phyloP scores from a whole-genome alignment of 495 filamentous ascomycete genomes.

The Neurospora africana region DNA sequence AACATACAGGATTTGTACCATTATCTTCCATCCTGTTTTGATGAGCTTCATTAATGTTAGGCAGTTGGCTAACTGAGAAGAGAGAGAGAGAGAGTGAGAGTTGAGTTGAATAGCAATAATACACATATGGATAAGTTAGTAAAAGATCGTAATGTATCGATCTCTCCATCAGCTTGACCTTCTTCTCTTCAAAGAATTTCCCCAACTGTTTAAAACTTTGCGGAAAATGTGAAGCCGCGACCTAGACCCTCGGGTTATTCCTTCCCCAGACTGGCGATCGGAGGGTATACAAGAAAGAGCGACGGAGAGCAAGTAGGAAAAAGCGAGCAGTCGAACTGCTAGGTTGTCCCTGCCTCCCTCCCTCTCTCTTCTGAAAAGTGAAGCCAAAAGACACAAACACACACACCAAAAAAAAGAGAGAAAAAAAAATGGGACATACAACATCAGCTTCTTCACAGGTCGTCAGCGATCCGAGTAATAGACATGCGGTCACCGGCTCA shows the following conservation, averaged over 20 bases:
- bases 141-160: background rate
- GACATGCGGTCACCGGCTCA: background rate
- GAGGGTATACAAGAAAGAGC: background rate
- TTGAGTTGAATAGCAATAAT: background rate
- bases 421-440: background rate
- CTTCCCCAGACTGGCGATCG: background rate
- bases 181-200: background rate
- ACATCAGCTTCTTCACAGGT: background rate
- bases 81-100: background rate
- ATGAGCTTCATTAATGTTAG: too few relatives aligned
- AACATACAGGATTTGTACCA: too few relatives aligned
- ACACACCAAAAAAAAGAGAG: background rate
- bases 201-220: background rate
- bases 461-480: background rate
- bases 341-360: background rate
- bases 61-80: background rate
- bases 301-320: background rate
- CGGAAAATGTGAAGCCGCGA: background rate
- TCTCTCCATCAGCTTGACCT: background rate
- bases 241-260: background rate
- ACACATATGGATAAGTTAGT: background rate
- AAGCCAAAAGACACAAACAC: too few relatives aligned
- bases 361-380: background rate
- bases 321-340: background rate
- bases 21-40: too few relatives aligned